Conservation (phyloP, 1,139 yeast genomes). For the Debaryomyces singareniensis region DNA sequence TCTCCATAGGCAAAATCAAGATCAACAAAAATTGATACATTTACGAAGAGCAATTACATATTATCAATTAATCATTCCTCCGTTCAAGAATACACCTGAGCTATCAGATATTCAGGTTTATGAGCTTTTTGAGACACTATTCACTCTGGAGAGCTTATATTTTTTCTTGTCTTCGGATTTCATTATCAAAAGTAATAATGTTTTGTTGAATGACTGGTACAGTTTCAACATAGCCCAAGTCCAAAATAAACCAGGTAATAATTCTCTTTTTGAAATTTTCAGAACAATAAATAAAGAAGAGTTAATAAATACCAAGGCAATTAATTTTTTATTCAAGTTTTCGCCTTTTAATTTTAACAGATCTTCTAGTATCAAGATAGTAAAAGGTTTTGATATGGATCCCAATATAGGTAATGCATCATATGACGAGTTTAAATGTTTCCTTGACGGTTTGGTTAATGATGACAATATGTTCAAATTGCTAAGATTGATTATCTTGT, state of each 20-base stretch:
- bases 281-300: constrained; percentile 6
- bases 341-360: constrained; percentile 3
- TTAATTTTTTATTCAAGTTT: constrained; percentile 3
- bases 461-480: constrained; percentile 8
- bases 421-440: constrained; percentile 2
- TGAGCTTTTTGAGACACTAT: constrained; percentile 31
- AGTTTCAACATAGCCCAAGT: constrained; percentile 4
- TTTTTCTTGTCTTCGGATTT: constrained; percentile 22
- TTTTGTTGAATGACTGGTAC: constrained; percentile 8
- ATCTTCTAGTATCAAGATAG: constrained; percentile 2
- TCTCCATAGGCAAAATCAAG: constrained; percentile 13
- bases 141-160: constrained; percentile 27
- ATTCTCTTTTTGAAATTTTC: constrained; percentile 7
- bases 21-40: constrained; percentile 29
- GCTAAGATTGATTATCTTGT: constrained; percentile 19
- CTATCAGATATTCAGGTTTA: constrained; percentile 19
- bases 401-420: constrained; percentile 3
- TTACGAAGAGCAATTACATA: constrained; percentile 31
- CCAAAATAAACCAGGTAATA: constrained; percentile 4
- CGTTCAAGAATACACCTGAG: constrained; percentile 15
- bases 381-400: constrained; percentile 2
- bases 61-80: constrained; percentile 27
- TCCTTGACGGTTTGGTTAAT: constrained; percentile 2
- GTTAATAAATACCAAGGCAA: constrained; percentile 4
- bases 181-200: constrained; percentile 5